phyloP scores from a whole-genome alignment of 202 grass and related monocot genomes.

The Schoenoplectus triqueter region DNA sequence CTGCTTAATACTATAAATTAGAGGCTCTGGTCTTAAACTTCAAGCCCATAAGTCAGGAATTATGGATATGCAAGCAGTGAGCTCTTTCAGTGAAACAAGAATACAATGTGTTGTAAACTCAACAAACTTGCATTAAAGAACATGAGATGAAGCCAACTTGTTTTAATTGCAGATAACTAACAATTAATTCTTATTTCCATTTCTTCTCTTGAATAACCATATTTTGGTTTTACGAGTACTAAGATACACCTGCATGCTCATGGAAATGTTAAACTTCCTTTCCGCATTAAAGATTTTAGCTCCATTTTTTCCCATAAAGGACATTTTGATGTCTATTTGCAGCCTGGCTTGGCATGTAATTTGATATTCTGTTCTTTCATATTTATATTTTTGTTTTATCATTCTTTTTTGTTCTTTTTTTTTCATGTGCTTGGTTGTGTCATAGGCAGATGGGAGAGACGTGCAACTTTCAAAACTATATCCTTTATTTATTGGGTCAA shows the following conservation, averaged over 20 bases:
- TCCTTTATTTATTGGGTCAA: conserved; percentile 88
- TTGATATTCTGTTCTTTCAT: conserved; percentile 39
- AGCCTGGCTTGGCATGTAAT: background rate
- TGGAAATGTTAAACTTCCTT: background rate
- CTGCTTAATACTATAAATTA: background rate
- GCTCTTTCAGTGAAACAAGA: background rate
- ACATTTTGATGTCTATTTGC: background rate
- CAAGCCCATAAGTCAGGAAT: background rate
- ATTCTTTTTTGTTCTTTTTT: conserved; percentile 71
- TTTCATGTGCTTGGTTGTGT: conserved; percentile 37
- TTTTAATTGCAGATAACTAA: background rate
- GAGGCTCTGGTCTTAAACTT: background rate
- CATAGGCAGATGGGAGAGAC: conserved; percentile 78
- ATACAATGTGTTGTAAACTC: conserved; percentile 14
- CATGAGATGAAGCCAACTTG: background rate
- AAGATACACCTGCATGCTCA: background rate
- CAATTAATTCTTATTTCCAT: background rate
- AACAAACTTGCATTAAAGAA: background rate
- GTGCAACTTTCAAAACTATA: conserved; percentile 67
- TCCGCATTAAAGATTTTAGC: background rate
- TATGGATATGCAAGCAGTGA: background rate
- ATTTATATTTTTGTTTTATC: conserved; percentile 48
- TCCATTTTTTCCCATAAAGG: background rate
- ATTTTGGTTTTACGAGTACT: background rate
- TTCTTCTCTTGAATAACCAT: background rate